Conservation (phyloP, 129 eudicot genomes). For the Ambrosia artemisiifolia region DNA sequence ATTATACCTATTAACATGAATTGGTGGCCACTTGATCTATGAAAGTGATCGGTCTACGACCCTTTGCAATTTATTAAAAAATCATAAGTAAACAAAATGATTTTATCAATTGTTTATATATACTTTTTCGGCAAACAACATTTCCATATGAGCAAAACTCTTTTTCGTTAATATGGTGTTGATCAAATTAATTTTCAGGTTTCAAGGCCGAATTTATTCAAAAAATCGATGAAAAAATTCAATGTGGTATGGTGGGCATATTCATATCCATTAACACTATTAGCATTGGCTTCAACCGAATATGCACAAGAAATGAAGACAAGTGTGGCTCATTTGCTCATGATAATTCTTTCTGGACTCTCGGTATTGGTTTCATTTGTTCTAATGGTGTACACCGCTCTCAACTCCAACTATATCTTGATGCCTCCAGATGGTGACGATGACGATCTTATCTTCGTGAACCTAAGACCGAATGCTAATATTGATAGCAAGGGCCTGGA, state of each 20-base stretch:
- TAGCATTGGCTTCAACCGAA: slow-evolving; percentile 53
- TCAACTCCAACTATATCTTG: slow-evolving; percentile 31
- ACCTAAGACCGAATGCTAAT: too few species aligned
- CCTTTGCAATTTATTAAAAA: too few species aligned
- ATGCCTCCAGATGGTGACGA: slow-evolving; percentile 19
- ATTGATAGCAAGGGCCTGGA: too few species aligned
- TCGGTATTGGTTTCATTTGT: slow-evolving; percentile 48
- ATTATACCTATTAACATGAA: too few species aligned
- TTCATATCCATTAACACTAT: slow-evolving; percentile 45
- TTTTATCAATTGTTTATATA: too few species aligned
- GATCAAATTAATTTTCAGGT: not conserved
- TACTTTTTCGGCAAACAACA: too few species aligned
- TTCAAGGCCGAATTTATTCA: slow-evolving; percentile 47
- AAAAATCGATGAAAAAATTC: slow-evolving; percentile 59
- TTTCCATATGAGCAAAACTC: too few species aligned
- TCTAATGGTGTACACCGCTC: slow-evolving; percentile 42
- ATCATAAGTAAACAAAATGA: too few species aligned
- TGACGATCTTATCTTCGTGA: not conserved
- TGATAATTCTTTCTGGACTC: slow-evolving; percentile 40
- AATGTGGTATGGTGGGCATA: slow-evolving; percentile 68
- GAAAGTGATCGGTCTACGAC: too few species aligned
- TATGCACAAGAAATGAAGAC: slow-evolving; percentile 52
- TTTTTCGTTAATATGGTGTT: too few species aligned
- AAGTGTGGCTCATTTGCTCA: slow-evolving; percentile 38
- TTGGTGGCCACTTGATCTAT: too few species aligned